Conservation (phyloP, 306 rosid genomes). For the Quercus wislizeni region DNA sequence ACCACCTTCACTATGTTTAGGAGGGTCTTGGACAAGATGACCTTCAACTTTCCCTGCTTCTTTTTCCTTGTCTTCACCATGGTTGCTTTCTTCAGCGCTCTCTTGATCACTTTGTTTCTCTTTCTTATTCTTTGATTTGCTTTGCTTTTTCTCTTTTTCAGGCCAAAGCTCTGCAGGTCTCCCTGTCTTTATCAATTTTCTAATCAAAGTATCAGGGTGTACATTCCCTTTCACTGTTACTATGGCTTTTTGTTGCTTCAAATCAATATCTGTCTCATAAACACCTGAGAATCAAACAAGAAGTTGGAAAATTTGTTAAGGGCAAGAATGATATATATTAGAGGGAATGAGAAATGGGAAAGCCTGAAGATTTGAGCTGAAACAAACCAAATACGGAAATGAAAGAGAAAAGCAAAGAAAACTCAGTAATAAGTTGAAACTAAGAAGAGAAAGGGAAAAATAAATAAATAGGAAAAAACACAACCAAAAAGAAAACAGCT, state of each 20-base stretch:
- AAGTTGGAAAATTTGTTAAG: background rate
- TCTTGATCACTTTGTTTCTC: constrained; percentile 43
- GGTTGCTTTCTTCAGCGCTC: constrained; percentile 40
- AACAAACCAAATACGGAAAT: background rate
- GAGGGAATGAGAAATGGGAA: background rate
- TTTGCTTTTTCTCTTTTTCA: constrained; percentile 39
- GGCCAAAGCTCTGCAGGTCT: constrained; percentile 83
- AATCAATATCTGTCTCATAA: constrained; percentile 50
- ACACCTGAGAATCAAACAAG: constrained; percentile 51
- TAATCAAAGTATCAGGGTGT: constrained; percentile 52
- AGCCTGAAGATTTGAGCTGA: background rate
- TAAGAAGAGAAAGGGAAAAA: background rate
- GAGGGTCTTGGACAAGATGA: constrained; percentile 14
- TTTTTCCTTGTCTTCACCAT: constrained; percentile 34
- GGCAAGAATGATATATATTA: background rate
- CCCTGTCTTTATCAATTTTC: constrained; percentile 42
- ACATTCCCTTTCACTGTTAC: constrained; percentile 70
- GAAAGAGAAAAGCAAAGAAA: background rate
- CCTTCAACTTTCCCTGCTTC: constrained; percentile 31
- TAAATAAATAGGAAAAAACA: too few relatives aligned
- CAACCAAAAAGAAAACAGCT: background rate
- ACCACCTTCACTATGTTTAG: constrained; percentile 23
- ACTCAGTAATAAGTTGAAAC: background rate
- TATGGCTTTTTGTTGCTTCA: constrained; percentile 56
- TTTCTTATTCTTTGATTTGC: constrained; percentile 23